phyloP scores from a whole-genome alignment of 1,139 yeast species.

The Suhomyces chickasaworum region DNA sequence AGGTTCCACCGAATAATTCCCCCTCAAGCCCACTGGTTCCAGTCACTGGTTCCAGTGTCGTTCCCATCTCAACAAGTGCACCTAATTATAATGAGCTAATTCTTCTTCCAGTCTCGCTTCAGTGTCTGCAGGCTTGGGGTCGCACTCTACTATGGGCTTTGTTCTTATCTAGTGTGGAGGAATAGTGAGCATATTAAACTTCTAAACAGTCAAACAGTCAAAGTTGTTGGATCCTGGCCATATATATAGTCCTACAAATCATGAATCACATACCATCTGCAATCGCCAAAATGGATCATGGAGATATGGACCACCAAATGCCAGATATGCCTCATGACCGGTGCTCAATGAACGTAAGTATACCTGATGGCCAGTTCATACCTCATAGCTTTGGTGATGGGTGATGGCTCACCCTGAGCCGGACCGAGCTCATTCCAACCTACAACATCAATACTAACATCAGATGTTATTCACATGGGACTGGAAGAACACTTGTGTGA shows the following conservation, averaged over 20 bases:
- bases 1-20: too few relatives aligned
- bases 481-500: conserved; percentile 68
- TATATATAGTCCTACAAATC: neutral
- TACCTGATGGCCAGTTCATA: neutral
- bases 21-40: too few relatives aligned
- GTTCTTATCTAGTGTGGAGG: neutral
- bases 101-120: too few relatives aligned
- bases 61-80: too few relatives aligned
- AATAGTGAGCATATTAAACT: conserved; percentile 4
- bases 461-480: conserved; percentile 84
- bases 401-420: neutral
- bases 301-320: conserved; percentile 23
- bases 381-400: too few relatives aligned
- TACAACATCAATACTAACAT: conserved; percentile 8
- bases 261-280: conserved; percentile 3
- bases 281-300: conserved; percentile 25
- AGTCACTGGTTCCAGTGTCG: too few relatives aligned
- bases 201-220: conserved; percentile 1
- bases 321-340: conserved; percentile 38
- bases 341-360: conserved; percentile 62
- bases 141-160: neutral
- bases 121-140: neutral
- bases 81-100: neutral
- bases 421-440: neutral
- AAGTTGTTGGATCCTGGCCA: neutral